Percentiles rank a stretch among this genome's conserved stretches.
phyloP scores from a whole-genome alignment of 2,329 filamentous ascomycete species.

The Pezicula carpinea region DNA sequence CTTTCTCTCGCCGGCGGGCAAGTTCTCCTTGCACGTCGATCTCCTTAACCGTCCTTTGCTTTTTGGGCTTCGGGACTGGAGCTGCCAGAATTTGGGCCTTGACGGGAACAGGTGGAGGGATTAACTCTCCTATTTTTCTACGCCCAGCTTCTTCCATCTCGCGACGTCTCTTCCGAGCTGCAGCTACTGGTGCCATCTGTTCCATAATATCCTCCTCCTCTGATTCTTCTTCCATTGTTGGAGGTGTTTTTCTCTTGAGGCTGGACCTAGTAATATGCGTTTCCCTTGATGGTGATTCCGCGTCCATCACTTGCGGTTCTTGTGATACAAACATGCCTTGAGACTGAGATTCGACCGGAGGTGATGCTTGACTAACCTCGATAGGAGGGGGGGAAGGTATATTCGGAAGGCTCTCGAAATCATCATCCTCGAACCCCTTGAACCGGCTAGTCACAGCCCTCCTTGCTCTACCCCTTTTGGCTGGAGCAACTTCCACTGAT shows the following conservation, averaged over 20 bases:
- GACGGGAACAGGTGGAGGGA: constrained; percentile 16
- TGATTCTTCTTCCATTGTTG: constrained; percentile 27
- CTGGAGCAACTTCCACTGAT: constrained; percentile 13
- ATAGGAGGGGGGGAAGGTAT: constrained; percentile 30
- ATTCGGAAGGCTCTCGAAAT: constrained; percentile 32
- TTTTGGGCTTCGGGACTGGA: constrained; percentile 21
- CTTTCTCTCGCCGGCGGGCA: constrained; percentile 55
- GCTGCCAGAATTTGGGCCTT: constrained; percentile 7
- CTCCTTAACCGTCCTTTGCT: constrained; percentile 44
- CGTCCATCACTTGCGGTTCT: constrained; percentile 23
- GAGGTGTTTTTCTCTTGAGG: constrained; percentile 41
- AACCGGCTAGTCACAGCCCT: constrained; percentile 54
- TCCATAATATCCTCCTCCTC: constrained; percentile 54
- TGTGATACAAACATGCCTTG: constrained; percentile 55
- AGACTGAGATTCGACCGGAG: constrained; percentile 14
- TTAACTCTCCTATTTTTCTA: constrained; percentile 29
- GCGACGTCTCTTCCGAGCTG: constrained; percentile 73
- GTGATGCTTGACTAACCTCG: constrained; percentile 15
- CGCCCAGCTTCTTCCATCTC: constrained; percentile 53
- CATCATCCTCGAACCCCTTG: constrained; percentile 66
- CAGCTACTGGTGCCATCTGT: constrained; percentile 69
- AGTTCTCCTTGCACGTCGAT: constrained; percentile 47
- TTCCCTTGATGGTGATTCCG: constrained; percentile 13
- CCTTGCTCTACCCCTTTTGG: constrained; percentile 31
- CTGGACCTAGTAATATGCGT: constrained; percentile 7